These are phyloP conservation scores for Hypoxylon sp. DNA, from an alignment of 2,329 filamentous ascomycete species.

Conservation along the genomic window DNA sequence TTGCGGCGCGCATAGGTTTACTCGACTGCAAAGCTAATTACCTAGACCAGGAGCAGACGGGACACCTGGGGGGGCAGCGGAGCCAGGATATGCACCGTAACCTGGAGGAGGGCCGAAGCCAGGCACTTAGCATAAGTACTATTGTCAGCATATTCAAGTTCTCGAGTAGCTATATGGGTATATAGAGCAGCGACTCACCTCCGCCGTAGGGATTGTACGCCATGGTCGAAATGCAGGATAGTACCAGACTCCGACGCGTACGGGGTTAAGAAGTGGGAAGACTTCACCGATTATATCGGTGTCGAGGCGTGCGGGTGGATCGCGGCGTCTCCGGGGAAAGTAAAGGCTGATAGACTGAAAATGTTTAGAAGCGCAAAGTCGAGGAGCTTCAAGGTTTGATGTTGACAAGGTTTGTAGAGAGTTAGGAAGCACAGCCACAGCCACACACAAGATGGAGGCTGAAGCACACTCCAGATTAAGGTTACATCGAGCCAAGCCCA, in stretches of 20 bases:
- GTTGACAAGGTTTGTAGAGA: constrained; percentile 28
- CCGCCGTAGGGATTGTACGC: constrained; percentile 71
- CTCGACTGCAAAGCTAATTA: constrained; percentile 60
- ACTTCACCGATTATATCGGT: constrained; percentile 5
- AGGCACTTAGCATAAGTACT: constrained; percentile 57
- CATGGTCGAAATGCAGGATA: constrained; percentile 58
- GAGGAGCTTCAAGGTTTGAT: constrained; percentile 15
- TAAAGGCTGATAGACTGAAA: constrained; percentile 21
- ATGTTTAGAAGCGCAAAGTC: constrained; percentile 27
- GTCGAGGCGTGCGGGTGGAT: constrained; percentile 17
- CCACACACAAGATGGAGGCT: not conserved
- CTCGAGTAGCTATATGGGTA: not conserved
- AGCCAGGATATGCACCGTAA: constrained; percentile 78
- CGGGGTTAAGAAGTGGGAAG: not conserved
- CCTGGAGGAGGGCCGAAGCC: constrained; percentile 82
- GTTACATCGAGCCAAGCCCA: not conserved
- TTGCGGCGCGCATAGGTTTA: constrained; percentile 27
- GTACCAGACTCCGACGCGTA: constrained; percentile 2
- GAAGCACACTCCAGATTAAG: constrained; percentile 12
- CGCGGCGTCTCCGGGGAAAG: not conserved
- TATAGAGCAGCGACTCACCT: constrained; percentile 54
- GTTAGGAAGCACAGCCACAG: constrained; percentile 28
- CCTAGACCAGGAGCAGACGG: constrained; percentile 86
- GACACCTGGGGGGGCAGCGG: constrained; percentile 74
- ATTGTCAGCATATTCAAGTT: constrained; percentile 39